These are phyloP conservation scores for Graphium sp. DNA, from an alignment of 2,329 filamentous ascomycete genomes.

Conservation along the genomic window DNA sequence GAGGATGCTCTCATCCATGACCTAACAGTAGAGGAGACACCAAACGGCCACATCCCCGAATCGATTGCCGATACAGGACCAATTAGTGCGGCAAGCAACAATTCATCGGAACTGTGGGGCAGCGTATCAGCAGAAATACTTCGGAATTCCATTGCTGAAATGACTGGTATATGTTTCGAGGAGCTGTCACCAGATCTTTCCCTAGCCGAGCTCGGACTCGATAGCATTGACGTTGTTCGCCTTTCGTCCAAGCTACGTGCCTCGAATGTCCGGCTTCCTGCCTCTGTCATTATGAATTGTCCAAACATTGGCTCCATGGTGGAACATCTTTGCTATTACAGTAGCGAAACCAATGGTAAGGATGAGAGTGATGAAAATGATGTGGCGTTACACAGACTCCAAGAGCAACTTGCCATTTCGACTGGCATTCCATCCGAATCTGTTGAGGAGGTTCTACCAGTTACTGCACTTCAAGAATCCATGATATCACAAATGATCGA, in stretches of 20 bases:
- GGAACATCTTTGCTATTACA: neutral
- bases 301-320: constrained; percentile 50
- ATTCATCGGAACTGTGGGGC: no score
- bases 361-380: constrained; percentile 1
- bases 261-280: constrained; percentile 39
- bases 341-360: neutral
- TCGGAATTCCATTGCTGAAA: no score
- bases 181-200: constrained; percentile 48
- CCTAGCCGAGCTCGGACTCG: constrained; percentile 69
- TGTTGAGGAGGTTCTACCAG: constrained; percentile 47
- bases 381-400: no score
- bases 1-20: neutral
- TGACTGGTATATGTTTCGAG: constrained; percentile 9
- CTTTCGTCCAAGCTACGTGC: constrained; percentile 56
- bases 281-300: constrained; percentile 62
- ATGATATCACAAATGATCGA: constrained; percentile 71
- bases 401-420: constrained; percentile 10
- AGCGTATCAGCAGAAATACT: no score
- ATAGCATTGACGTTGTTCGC: constrained; percentile 86
- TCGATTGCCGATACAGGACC: no score
- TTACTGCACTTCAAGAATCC: constrained; percentile 72
- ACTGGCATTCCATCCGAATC: constrained; percentile 22
- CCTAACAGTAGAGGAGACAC: no score
- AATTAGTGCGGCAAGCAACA: no score
- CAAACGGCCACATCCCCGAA: no score